Conservation (phyloP, 2,329 filamentous ascomycete species). For the Penicillium sp. region DNA sequence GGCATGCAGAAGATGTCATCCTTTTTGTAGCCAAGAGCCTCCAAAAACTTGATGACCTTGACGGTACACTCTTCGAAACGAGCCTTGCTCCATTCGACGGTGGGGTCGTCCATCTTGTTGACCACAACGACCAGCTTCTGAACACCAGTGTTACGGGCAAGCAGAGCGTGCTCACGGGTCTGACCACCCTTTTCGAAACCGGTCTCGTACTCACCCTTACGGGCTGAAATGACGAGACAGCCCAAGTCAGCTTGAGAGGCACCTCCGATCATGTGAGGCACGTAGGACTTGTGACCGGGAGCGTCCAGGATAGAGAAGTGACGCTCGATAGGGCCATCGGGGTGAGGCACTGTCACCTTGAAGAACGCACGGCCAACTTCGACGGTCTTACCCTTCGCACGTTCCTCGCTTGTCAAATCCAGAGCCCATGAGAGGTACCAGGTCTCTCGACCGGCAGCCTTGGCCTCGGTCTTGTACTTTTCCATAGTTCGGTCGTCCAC, state of each 20-base stretch:
- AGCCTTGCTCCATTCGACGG: constrained; percentile 90
- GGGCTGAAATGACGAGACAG: constrained; percentile 89
- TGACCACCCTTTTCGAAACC: constrained; percentile 96
- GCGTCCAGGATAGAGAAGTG: constrained; percentile 95
- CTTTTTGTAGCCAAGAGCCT: constrained; percentile 93
- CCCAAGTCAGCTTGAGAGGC: constrained; percentile 90
- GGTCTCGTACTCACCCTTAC: constrained; percentile 98
- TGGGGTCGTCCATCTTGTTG: constrained; percentile 97
- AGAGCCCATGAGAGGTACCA: constrained; percentile 99
- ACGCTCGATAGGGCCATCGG: constrained; percentile 62
- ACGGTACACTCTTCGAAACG: constrained; percentile 88
- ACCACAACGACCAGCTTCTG: constrained; percentile 92
- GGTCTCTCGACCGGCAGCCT: constrained; percentile 91
- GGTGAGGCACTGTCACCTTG: constrained; percentile 56
- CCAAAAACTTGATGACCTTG: constrained; percentile 82
- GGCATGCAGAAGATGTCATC: constrained; percentile 93
- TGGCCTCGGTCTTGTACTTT: constrained; percentile 95
- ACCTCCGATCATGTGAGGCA: constrained; percentile 96
- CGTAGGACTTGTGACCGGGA: constrained; percentile 95
- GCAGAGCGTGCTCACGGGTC: constrained; percentile 93
- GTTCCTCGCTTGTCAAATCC: constrained; percentile 93
- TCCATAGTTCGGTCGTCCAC: constrained; percentile 98
- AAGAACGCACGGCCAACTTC: constrained; percentile 95
- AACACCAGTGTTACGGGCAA: constrained; percentile 96
- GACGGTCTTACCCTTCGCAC: constrained; percentile 94